Conservation (phyloP, 805 yeast species). For the Ogataea siamensis region DNA sequence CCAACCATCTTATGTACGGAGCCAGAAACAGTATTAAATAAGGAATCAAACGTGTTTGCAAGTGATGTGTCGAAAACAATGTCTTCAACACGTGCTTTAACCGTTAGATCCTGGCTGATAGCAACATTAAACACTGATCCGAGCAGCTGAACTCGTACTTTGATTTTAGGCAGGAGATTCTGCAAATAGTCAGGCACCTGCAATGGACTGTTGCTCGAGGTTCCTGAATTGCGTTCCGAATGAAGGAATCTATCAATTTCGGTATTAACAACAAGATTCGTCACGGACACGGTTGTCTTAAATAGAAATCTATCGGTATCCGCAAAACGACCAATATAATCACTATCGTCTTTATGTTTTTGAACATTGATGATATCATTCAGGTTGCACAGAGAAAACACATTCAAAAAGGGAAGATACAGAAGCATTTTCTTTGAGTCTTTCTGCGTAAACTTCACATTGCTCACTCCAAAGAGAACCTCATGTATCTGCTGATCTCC, state of each 20-base stretch:
- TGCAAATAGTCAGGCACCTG: slow-evolving; percentile 4
- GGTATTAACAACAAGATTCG: slow-evolving; percentile 18
- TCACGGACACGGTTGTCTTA: slow-evolving; percentile 22
- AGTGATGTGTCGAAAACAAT: slow-evolving; percentile 27
- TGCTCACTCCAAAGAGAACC: slow-evolving; percentile 12
- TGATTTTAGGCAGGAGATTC: slow-evolving; percentile 22
- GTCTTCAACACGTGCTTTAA: slow-evolving; percentile 23
- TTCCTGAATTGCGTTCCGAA: background rate
- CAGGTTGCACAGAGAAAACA: slow-evolving; percentile 12
- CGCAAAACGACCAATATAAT: slow-evolving; percentile 11
- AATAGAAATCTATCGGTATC: slow-evolving; percentile 21
- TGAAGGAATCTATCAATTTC: slow-evolving; percentile 18
- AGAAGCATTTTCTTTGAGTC: slow-evolving; percentile 6
- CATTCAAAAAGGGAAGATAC: slow-evolving; percentile 19
- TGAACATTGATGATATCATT: slow-evolving; percentile 5
- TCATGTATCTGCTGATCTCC: slow-evolving; percentile 12
- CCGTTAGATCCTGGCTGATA: slow-evolving; percentile 11
- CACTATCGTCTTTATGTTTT: slow-evolving; percentile 14
- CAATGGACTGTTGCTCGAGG: background rate
- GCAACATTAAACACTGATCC: slow-evolving; percentile 19
- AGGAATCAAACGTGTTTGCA: slow-evolving; percentile 24
- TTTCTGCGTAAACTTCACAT: slow-evolving; percentile 7
- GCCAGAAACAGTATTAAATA: slow-evolving; percentile 18
- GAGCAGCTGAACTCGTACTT: slow-evolving; percentile 27
- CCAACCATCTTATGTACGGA: slow-evolving; percentile 20